phyloP scores from a whole-genome alignment of 495 filamentous ascomycete genomes.

The Ramalina peruviana region DNA sequence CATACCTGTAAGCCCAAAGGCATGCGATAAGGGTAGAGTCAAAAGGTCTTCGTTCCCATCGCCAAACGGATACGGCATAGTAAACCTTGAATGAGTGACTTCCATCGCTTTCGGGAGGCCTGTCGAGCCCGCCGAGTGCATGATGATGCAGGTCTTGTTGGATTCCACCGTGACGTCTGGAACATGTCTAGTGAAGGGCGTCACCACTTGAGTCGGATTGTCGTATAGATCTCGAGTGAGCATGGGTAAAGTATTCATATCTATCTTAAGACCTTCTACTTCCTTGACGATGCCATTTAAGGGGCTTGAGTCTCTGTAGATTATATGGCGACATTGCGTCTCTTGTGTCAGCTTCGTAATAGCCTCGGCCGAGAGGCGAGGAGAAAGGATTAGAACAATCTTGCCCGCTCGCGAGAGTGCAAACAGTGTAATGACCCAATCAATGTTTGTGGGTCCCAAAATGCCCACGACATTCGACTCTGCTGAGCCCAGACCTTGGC shows the following conservation, averaged over 20 bases:
- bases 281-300: slow-evolving; percentile 30
- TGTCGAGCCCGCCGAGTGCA: slow-evolving; percentile 46
- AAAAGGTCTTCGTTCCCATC: slow-evolving; percentile 35
- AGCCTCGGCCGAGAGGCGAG: slow-evolving; percentile 37
- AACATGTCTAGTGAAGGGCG: slow-evolving; percentile 20
- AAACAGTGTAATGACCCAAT: slow-evolving; percentile 42
- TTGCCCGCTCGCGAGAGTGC: slow-evolving; percentile 44
- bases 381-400: slow-evolving; percentile 44
- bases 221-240: slow-evolving; percentile 26
- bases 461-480: slow-evolving; percentile 29
- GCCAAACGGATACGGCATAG: slow-evolving; percentile 24
- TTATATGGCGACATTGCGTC: slow-evolving; percentile 31
- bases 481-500: slow-evolving; percentile 26
- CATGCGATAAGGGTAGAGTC: slow-evolving; percentile 42
- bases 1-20: slow-evolving; percentile 3
- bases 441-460: slow-evolving; percentile 39
- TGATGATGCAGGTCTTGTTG: slow-evolving; percentile 28
- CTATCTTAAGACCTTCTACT: slow-evolving; percentile 21
- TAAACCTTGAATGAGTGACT: slow-evolving; percentile 26
- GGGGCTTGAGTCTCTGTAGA: slow-evolving; percentile 19
- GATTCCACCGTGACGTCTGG: slow-evolving; percentile 22
- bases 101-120: slow-evolving; percentile 40
- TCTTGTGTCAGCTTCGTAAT: slow-evolving; percentile 36
- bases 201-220: slow-evolving; percentile 5
- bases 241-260: slow-evolving; percentile 19